Conservation (phyloP, 164 flowering plant genomes). For the Piper betle region DNA sequence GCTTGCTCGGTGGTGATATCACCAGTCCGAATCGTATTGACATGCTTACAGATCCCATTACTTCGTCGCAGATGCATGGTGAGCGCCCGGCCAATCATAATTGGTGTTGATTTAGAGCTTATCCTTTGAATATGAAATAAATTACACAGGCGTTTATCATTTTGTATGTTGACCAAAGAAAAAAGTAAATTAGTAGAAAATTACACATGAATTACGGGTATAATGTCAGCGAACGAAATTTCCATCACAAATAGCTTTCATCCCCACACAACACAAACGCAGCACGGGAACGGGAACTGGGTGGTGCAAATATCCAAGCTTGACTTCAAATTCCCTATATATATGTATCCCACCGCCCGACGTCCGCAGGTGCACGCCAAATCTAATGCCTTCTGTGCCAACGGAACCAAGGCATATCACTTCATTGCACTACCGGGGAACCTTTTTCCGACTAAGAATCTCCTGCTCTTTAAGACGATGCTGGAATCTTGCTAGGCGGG, state of each 20-base stretch:
- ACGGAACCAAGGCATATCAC: not conserved
- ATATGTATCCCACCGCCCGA: too few species aligned
- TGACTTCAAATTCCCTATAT: not conserved
- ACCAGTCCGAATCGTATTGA: too few species aligned
- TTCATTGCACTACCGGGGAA: slow-evolving; percentile 31
- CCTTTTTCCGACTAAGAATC: slow-evolving; percentile 83
- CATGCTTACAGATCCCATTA: too few species aligned
- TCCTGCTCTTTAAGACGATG: slow-evolving; percentile 92
- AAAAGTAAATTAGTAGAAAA: not conserved
- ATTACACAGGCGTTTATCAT: not conserved
- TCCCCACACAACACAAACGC: not conserved
- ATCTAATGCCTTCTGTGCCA: not conserved
- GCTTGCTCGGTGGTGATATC: too few species aligned
- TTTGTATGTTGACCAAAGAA: not conserved
- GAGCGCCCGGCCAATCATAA: slow-evolving; percentile 11
- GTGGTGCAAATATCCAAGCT: not conserved
- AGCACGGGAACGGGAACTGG: not conserved
- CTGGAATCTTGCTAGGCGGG: slow-evolving; percentile 93
- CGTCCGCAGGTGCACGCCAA: not conserved
- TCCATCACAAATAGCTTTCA: not conserved
- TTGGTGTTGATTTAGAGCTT: slow-evolving; percentile 13
- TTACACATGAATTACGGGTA: not conserved
- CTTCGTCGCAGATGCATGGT: too few species aligned
- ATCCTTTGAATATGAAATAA: not conserved
- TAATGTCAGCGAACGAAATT: not conserved